These are phyloP conservation scores for Mytilinidion resinicola DNA, from an alignment of 495 filamentous ascomycete species.

Conservation along the genomic window DNA sequence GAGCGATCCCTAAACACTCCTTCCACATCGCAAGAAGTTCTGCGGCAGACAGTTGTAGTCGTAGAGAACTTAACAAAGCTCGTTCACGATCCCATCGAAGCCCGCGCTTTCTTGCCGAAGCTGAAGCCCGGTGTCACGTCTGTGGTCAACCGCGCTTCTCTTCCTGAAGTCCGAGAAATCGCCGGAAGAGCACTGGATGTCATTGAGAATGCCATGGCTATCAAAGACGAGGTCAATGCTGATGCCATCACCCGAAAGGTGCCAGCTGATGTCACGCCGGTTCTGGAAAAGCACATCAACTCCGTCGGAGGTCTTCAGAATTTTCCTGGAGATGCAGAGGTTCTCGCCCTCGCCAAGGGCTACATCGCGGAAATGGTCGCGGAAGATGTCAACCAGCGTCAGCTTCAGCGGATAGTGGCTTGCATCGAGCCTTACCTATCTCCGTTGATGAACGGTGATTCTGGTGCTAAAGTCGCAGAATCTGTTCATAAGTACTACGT, in stretches of 20 bases:
- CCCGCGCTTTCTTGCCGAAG: slow-evolving; percentile 91
- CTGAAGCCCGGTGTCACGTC: slow-evolving; percentile 88
- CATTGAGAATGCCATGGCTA: slow-evolving; percentile 90
- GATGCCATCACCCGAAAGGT: slow-evolving; percentile 62
- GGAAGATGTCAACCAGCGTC: slow-evolving; percentile 81
- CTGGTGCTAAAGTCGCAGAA: slow-evolving; percentile 54
- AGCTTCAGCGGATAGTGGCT: slow-evolving; percentile 61
- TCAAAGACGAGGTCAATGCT: slow-evolving; percentile 45
- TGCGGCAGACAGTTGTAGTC: slow-evolving; percentile 94
- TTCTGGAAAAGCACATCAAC: slow-evolving; percentile 70
- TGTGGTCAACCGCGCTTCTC: slow-evolving; percentile 79
- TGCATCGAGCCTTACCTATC: slow-evolving; percentile 69
- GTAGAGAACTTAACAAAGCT: slow-evolving; percentile 98
- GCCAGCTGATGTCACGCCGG: slow-evolving; percentile 65
- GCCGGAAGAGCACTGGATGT: slow-evolving; percentile 74
- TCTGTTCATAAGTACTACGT: slow-evolving; percentile 65
- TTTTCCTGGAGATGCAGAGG: slow-evolving; percentile 52
- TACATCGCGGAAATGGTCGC: slow-evolving; percentile 83
- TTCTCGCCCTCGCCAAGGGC: slow-evolving; percentile 60
- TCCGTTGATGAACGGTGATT: slow-evolving; percentile 53
- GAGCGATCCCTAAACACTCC: slow-evolving; percentile 89
- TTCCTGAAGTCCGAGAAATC: slow-evolving; percentile 90
- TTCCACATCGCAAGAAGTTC: slow-evolving; percentile 83
- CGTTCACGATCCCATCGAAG: slow-evolving; percentile 95
- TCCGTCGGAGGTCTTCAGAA: slow-evolving; percentile 55